Base-by-base conservation (phyloP, 2,329 filamentous ascomycete species). In the Coniochaeta sp. region DNA sequence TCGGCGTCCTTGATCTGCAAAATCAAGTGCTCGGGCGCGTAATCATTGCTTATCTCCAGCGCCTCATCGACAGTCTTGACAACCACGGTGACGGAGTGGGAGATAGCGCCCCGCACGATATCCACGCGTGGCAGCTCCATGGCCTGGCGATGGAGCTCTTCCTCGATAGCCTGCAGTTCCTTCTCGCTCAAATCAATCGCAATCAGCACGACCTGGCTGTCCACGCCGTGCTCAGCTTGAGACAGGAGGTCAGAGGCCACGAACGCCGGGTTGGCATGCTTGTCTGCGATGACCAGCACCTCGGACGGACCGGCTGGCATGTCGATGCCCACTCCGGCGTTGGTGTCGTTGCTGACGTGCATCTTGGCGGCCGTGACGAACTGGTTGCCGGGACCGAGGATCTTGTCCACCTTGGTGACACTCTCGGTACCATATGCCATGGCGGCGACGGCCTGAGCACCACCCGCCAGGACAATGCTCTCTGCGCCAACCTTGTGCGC, bases 361-460 rank as follows among this genome's bases (percentile, higher is more conserved):
- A 99, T 99, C 84, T 99, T 99, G 58, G 91, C 95, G 0, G 95
- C 95, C 0, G 95, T 99, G 44, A 99, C 95, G 71, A 98, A 99
- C 74, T 98, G 95, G 76, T 99, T 99, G 38, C 95, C 95, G 2
- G 95, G 95, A 0, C 95, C 95, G 14, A 98, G 85, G 67, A 99
- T 97, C 84, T 99, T 99, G 81, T 99, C 95, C 8, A 99, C 95
- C 79, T 99, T 99, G 74, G 81, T 90, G 58, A 99, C 86, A 67
- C 88, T 93, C 75, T 97, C 89, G 0, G 95, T 99, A 56, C 95
- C 95, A 76, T 99, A 99, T 1, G 95, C 95, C 88, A 99, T 89
- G 56, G 95, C 95, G 22, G 93, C 95, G 40, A 99, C 88, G 50
- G 95, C 95, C 77, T 99, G 95, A 0, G 93, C 95, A 63, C 95